These are phyloP conservation scores for Aureobasidium musti DNA, from an alignment of 2,329 filamentous ascomycete species.

Conservation along the genomic window DNA sequence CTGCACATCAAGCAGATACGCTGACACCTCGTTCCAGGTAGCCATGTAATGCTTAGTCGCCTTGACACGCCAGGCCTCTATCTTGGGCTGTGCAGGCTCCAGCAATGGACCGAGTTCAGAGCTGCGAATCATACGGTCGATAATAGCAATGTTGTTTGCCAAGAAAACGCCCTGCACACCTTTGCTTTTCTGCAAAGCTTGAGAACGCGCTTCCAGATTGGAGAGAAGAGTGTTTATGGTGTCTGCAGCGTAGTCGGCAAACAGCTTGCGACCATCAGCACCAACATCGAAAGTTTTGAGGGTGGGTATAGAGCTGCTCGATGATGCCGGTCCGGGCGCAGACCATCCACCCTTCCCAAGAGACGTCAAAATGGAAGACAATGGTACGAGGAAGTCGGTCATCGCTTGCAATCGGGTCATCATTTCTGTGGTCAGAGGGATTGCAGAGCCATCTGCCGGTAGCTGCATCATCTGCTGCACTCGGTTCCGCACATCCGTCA, in stretches of 20 bases:
- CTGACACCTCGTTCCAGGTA: constrained; percentile 83
- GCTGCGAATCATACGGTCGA: constrained; percentile 79
- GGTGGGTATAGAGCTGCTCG: constrained; percentile 66
- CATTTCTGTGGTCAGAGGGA: constrained; percentile 77
- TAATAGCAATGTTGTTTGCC: constrained; percentile 80
- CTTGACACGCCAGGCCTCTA: constrained; percentile 87
- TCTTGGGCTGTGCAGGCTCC: constrained; percentile 55
- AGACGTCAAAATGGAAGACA: constrained; percentile 88
- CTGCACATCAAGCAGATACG: constrained; percentile 83
- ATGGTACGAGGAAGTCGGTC: constrained; percentile 79
- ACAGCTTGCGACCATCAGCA: constrained; percentile 83
- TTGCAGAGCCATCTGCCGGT: constrained; percentile 74
- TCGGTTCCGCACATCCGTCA: constrained; percentile 78
- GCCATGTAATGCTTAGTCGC: constrained; percentile 79
- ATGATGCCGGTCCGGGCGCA: constrained; percentile 53
- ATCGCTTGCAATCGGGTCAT: constrained; percentile 85
- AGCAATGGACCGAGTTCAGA: constrained; percentile 78
- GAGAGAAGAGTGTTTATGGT: constrained; percentile 79
- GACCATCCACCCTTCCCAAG: constrained; percentile 90
- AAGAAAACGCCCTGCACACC: constrained; percentile 83
- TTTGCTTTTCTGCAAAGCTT: constrained; percentile 72
- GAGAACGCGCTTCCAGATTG: constrained; percentile 73
- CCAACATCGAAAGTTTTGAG: constrained; percentile 81
- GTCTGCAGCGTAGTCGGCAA: constrained; percentile 86
- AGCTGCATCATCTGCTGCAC: constrained; percentile 66